Evolutionary conservation across 2,329 filamentous ascomycete species (phyloP).

Genomic region (Karstenula rhodostoma): DNA sequence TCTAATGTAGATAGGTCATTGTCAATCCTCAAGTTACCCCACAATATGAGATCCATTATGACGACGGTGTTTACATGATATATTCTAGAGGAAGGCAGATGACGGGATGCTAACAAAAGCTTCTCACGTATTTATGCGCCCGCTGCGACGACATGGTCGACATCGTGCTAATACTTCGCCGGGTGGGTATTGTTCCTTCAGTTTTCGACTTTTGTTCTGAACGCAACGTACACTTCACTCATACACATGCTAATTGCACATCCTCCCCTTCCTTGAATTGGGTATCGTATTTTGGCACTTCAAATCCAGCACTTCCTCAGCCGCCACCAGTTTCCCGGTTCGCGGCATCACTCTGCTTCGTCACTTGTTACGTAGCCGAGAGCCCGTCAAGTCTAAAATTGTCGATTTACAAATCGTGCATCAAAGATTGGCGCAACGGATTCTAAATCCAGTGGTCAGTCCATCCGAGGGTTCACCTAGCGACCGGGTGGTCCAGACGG

Average conservation of each 20-base stretch:
- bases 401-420: no score
- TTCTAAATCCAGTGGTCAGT: not conserved
- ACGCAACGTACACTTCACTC: slow-evolving; percentile 8
- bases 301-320: not conserved
- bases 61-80: no score
- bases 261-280: not conserved
- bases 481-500: slow-evolving; percentile 31
- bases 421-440: not conserved
- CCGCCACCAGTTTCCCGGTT: not conserved
- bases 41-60: not conserved
- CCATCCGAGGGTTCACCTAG: slow-evolving; percentile 4
- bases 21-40: not conserved
- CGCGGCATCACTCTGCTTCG: not conserved
- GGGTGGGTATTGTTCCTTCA: not conserved
- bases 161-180: no score
- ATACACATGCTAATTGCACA: slow-evolving; percentile 1
- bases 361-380: not conserved
- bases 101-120: no score
- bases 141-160: no score
- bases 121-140: no score
- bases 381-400: not conserved
- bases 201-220: not conserved
- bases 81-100: no score
- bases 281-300: slow-evolving; percentile 1
- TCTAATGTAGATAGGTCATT: not conserved